These are phyloP conservation scores for Hypomontagnella submonticulosa DNA, from an alignment of 495 filamentous ascomycete genomes.

Conservation along the genomic window DNA sequence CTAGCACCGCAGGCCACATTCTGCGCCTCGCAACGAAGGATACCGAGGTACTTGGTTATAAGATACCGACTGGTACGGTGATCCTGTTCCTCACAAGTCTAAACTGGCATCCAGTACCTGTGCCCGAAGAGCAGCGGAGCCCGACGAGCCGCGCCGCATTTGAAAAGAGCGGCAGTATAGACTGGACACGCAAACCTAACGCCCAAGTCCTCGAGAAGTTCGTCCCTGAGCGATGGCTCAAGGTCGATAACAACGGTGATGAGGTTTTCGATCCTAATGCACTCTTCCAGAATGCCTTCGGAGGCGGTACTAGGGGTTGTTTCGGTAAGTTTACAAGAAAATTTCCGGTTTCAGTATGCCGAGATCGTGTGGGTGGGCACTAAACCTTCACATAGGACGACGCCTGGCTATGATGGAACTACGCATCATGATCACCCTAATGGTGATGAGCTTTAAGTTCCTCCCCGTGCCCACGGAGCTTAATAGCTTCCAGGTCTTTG, in stretches of 20 bases:
- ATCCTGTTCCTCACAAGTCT: conserved; percentile 35
- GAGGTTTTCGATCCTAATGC: conserved; percentile 44
- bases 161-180: conserved; percentile 33
- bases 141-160: conserved; percentile 28
- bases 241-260: conserved; percentile 38
- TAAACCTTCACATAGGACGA: too few relatives aligned
- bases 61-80: conserved; percentile 51
- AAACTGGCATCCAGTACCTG: too few relatives aligned
- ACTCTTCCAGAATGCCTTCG: conserved; percentile 17
- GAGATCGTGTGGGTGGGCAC: too few relatives aligned
- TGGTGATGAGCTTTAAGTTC: conserved; percentile 44
- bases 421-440: conserved; percentile 43
- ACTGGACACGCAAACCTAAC: conserved; percentile 27
- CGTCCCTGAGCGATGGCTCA: conserved; percentile 49
- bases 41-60: conserved; percentile 49
- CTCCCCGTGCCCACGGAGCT: conserved; percentile 41
- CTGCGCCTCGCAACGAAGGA: conserved; percentile 47
- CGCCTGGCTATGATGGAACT: too few relatives aligned
- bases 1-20: conserved; percentile 31
- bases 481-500: conserved; percentile 28
- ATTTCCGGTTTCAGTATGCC: too few relatives aligned
- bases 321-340: conserved; percentile 37
- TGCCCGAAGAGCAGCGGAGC: too few relatives aligned
- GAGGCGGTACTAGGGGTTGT: conserved; percentile 6
- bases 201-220: too few relatives aligned